Conservation (phyloP, 78 protist genomes). For the Dictyostelium brefeldianum region DNA sequence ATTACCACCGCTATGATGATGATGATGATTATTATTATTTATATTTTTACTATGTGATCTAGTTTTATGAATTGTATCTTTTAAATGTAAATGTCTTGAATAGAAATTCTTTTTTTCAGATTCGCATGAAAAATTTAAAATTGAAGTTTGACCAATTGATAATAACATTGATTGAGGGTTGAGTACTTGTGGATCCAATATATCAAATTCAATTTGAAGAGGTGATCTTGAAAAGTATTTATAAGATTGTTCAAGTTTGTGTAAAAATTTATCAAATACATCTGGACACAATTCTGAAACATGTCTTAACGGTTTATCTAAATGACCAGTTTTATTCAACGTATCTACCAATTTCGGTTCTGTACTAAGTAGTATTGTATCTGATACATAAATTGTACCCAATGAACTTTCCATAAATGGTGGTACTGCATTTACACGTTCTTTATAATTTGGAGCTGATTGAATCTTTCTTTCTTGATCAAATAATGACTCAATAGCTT, state of each 20-base stretch:
- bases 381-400: slow-evolving; percentile 33
- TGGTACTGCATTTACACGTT: background rate
- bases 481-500: slow-evolving; percentile 4
- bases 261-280: slow-evolving; percentile 33
- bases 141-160: slow-evolving; percentile 73
- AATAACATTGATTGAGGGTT: slow-evolving; percentile 31
- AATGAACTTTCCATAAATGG: slow-evolving; percentile 21
- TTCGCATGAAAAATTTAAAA: slow-evolving; percentile 37
- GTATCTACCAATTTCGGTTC: slow-evolving; percentile 53
- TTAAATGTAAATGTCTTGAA: slow-evolving; percentile 10
- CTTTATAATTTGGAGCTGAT: background rate
- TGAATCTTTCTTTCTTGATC: slow-evolving; percentile 41
- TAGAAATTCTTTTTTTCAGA: background rate
- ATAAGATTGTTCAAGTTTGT: slow-evolving; percentile 44
- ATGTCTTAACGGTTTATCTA: slow-evolving; percentile 50
- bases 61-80: background rate
- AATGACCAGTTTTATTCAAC: slow-evolving; percentile 49
- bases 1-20: too few relatives aligned
- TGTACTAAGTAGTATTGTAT: background rate
- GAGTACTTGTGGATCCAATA: slow-evolving; percentile 24
- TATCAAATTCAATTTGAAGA: slow-evolving; percentile 76
- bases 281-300: slow-evolving; percentile 42
- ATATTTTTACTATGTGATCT: background rate
- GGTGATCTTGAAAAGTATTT: slow-evolving; percentile 58
- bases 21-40: too few relatives aligned